Base-by-base conservation (phyloP, 768 basidiomycete genomes). In the Clitopilus passeckerianus region DNA sequence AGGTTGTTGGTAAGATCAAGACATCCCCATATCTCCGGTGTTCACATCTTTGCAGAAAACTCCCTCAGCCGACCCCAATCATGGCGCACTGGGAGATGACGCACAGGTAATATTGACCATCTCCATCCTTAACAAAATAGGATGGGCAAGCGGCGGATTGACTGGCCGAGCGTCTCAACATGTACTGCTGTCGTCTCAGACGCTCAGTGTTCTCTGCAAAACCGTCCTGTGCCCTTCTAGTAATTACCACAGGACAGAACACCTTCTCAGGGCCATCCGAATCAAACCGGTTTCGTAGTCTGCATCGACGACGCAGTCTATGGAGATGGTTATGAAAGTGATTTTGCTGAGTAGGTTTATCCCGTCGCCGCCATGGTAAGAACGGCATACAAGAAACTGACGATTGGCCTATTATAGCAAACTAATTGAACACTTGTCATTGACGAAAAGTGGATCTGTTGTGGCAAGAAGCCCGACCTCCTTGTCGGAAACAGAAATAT, bases 161-260 rank as follows among this genome's bases (percentile, higher is more conserved):
- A 81, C 57, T 87, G 10, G 75, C 76, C 86, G 87, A 35, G 72
- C 79, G 59, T 91, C 90, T 8, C 87, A 87, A 64, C 89, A 91
- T 66, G 81, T 79, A 10, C 68, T 90, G 6, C 68, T 87, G 15
- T 86, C 89, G n/a, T 86, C 86, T 5, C 88, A 92, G 65, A 89
- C 85, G 0, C 79, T 94, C 2, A 79, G 77, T 18, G 86, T 91
- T 61, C 68, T 93, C 12, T 80, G 80, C 58, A 71, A 77, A 5
- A 70, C 72, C 27, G 80, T 93, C 24, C 83, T 86, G 20, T 93
- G 92, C 63, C 67, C 77, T 5, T 86, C 85, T 2, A 84, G 81
- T 34, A 80, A 85, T 22, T 50, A 50, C n/a, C 16, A 23, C 6
- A 12, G 20, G 20, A 50, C 22, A 23, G 46, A 18, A 50, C 18